Base-by-base conservation (phyloP, 2,329 filamentous ascomycete species). In the Cercospora sesami region DNA sequence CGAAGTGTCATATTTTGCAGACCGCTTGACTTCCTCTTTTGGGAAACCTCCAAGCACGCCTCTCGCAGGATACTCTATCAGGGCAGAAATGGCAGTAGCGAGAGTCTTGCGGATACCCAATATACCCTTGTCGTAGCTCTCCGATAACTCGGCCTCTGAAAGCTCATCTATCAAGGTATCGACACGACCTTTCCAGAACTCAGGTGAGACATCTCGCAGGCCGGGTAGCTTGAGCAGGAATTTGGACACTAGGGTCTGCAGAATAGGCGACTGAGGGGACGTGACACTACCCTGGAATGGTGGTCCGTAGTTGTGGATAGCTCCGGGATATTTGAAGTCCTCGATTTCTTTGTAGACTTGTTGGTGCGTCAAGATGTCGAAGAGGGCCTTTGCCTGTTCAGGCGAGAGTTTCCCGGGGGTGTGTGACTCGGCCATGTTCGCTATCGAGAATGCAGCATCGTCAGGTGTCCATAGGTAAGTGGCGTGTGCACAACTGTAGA, bases 121-220 rank as follows among this genome's bases (percentile, higher is more conserved):
- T 0, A 87, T 84, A 14, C 90, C 91, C 78, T 93, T 93, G 77
- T 94, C 91, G 75, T 93, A 94, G 76, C 90, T 93, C 78, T 94
- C 91, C 1, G 90, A 93, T 33, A 94, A 81, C 61, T 92, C 87
- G 1, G 88, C 90, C 33, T 88, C 85, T 8, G 85, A 88, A 64
- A 94, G 81, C 73, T 87, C 84, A 73, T 82, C 80, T 73, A 92
- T 81, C 16, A 92, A 78, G 1, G 84, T 84, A 71, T 87, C 85
- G 26, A 90, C 81, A 55, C 86, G 84, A n/a, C 83, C 81, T 36
- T 83, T 83, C 89, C 90, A 93, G 78, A 91, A 92, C 3, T 86
- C 86, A 1, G 81, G 76, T 0, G 87, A 84, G 2, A 94, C 81
- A 68, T 89, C 86, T 61, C 84, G 83, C 45, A 92, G 78, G 0